Base-by-base conservation (phyloP, 2,329 filamentous ascomycete species). In the Trichoderma breve region DNA sequence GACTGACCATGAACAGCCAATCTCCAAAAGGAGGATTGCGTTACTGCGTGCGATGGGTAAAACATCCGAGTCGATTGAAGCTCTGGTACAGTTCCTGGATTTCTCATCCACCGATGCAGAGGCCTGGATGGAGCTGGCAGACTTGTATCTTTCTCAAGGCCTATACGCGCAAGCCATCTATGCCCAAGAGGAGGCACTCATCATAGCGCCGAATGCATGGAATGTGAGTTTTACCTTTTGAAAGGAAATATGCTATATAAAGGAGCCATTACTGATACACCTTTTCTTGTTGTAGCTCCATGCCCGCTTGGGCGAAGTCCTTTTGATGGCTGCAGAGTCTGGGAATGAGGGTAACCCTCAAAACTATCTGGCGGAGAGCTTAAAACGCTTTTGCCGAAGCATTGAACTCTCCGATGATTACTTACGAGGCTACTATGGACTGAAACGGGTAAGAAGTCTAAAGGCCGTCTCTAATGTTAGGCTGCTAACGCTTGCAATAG, bases 361-460 rank as follows among this genome's bases (percentile, higher is more conserved):
- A 57, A 87, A 86, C 79, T 84, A 89, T 76, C 83, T 96, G 70
- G 85, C 88, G 57, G 92, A 95, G 79, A 91, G 94, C 6, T 82
- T 97, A 69, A 93, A 94, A 79, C 90, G 95, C 75, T 98, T 97
- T 82, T 93, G 92, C 79, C 89, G 96, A 77, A 96, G 94, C 78
- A 89, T 98, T 75, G 96, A 99, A 83, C 88, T 99, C 67, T 98
- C 96, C 78, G 93, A 98, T 76, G 91, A 94, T 79, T 98, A 98
- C 80, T 82, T 98, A 73, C 90, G 96, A 73, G 96, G 95, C 1
- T 97, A 94, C 80, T 98, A 97, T 81, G 96, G 96, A 7, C 84
- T 99, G 73, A 96, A 95, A 80, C 81, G 95, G 81, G 91, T 94
- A 82, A 77, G 88, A 24, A 34, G 28, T 11, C 26, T 4, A 28